Evolutionary conservation across 1,139 yeast genomes (phyloP).

Genomic region (Pneumocystis carinii): DNA sequence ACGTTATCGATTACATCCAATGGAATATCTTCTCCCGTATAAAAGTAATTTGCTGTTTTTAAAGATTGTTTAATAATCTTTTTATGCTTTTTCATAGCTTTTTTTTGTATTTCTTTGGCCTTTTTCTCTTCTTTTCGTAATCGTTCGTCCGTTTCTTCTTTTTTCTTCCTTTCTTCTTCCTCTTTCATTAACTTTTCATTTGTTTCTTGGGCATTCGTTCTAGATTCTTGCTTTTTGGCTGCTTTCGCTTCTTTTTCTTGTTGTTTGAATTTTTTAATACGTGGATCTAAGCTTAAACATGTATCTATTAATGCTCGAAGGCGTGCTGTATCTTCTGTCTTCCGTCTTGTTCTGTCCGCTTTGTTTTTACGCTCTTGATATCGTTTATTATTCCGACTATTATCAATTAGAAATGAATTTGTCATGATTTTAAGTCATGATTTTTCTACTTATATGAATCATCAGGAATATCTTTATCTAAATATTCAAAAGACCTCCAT

Average conservation of each 20-base stretch:
- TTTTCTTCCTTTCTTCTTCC: constrained; percentile 69
- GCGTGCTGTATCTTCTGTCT: constrained; percentile 93
- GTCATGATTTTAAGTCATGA: constrained; percentile 16
- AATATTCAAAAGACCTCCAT: constrained; percentile 95
- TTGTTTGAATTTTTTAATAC: constrained; percentile 85
- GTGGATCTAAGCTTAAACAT: constrained; percentile 81
- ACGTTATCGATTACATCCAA: background rate
- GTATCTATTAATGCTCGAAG: constrained; percentile 75
- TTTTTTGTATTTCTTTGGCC: constrained; percentile 83
- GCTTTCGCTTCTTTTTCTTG: constrained; percentile 92
- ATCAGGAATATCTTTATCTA: constrained; percentile 98
- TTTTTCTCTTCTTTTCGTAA: constrained; percentile 64
- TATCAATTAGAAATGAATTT: background rate
- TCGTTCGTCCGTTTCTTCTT: constrained; percentile 60
- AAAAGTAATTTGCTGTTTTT: constrained; percentile 69
- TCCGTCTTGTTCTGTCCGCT: constrained; percentile 92
- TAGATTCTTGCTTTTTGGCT: constrained; percentile 91
- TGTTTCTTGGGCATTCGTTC: constrained; percentile 89
- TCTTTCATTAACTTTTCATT: constrained; percentile 74
- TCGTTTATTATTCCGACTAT: constrained; percentile 85
- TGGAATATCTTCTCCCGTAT: background rate
- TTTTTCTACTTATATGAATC: constrained; percentile 58
- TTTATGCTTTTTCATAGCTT: constrained; percentile 95
- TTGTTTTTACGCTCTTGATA: constrained; percentile 93
- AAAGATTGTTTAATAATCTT: constrained; percentile 71